Evolutionary conservation across 129 eudicot genomes (phyloP).

Genomic region (Tagetes patula): DNA sequence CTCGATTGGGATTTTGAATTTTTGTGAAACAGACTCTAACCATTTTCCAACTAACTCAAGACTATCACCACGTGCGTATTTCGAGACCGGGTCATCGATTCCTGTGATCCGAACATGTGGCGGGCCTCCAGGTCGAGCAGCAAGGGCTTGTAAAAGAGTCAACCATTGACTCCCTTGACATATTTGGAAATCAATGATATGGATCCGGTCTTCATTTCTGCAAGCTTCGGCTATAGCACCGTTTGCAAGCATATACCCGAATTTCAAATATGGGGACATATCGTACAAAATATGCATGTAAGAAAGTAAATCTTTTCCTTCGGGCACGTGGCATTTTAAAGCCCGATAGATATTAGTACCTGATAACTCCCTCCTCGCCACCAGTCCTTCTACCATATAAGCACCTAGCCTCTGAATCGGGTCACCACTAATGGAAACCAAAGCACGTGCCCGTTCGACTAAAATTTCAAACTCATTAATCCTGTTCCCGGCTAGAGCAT

Average conservation of each 20-base stretch:
- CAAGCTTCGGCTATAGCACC: slow-evolving; percentile 94
- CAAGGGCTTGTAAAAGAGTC: slow-evolving; percentile 89
- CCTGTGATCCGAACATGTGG: slow-evolving; percentile 89
- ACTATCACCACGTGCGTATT: slow-evolving; percentile 77
- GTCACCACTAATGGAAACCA: slow-evolving; percentile 72
- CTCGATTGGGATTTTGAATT: slow-evolving; percentile 71
- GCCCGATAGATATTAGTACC: slow-evolving; percentile 70
- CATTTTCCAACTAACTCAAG: slow-evolving; percentile 63
- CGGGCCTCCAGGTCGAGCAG: slow-evolving; percentile 84
- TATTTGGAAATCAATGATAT: slow-evolving; percentile 83
- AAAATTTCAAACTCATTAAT: slow-evolving; percentile 53
- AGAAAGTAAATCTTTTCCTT: slow-evolving; percentile 78
- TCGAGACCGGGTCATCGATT: slow-evolving; percentile 77
- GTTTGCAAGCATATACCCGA: slow-evolving; percentile 95
- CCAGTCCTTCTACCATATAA: slow-evolving; percentile 81
- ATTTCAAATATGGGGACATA: slow-evolving; percentile 81
- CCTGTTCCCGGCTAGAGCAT: slow-evolving; percentile 59
- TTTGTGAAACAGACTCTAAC: slow-evolving; percentile 55
- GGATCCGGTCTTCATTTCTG: slow-evolving; percentile 77
- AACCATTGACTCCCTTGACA: slow-evolving; percentile 94
- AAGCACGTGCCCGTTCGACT: slow-evolving; percentile 47
- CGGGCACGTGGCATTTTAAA: slow-evolving; percentile 68
- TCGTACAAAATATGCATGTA: slow-evolving; percentile 93
- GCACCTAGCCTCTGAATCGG: slow-evolving; percentile 96
- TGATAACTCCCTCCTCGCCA: slow-evolving; percentile 73